Evolutionary conservation across 495 filamentous ascomycete genomes (phyloP).

Genomic region (Gamarada debralockiae): DNA sequence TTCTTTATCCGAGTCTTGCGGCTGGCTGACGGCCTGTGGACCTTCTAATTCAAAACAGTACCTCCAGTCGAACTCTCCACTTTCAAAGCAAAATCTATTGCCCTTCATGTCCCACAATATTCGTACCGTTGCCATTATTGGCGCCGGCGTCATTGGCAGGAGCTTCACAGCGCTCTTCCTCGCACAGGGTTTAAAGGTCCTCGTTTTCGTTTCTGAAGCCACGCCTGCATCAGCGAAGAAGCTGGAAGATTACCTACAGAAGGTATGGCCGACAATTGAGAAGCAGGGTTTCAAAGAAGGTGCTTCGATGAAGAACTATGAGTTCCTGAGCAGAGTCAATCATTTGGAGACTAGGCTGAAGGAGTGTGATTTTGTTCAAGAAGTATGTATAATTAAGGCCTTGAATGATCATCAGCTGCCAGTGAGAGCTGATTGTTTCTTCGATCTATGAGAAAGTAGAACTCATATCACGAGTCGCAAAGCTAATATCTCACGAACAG

Average conservation of each 20-base stretch:
- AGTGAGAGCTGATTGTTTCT: no score
- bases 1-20: no score
- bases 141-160: slow-evolving; percentile 1
- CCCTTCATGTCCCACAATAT: slow-evolving; percentile 1
- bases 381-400: slow-evolving; percentile 8
- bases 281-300: background rate
- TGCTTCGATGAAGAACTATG: slow-evolving; percentile 1
- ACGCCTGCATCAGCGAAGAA: background rate
- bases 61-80: no score
- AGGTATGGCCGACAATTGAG: background rate
- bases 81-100: no score
- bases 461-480: background rate
- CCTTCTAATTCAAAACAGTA: no score
- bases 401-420: background rate
- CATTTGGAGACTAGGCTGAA: slow-evolving; percentile 8
- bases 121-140: background rate
- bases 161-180: slow-evolving; percentile 5
- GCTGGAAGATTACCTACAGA: background rate
- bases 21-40: no score
- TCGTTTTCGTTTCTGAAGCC: background rate
- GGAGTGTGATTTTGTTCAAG: slow-evolving; percentile 22
- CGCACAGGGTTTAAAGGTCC: background rate
- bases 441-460: background rate
- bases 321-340: background rate
- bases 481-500: background rate